Conservation (phyloP, 306 rosid genomes). For the Phaseolus lunatus region DNA sequence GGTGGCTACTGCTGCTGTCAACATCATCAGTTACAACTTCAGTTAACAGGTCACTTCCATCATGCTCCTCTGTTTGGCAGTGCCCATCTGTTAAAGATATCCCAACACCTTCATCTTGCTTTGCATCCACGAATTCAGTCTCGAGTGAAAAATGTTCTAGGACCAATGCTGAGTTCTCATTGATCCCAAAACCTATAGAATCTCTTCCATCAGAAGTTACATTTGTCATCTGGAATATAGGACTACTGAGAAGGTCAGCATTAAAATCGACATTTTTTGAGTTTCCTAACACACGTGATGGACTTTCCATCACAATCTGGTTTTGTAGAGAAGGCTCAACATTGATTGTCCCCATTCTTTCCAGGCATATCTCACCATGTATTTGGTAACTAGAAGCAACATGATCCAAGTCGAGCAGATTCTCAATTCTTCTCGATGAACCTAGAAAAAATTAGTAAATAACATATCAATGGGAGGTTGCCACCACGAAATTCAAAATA, state of each 20-base stretch:
- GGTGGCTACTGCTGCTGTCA: slow-evolving; percentile 59
- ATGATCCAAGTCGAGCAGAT: slow-evolving; percentile 77
- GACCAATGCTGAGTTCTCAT: slow-evolving; percentile 42
- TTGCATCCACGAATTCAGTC: slow-evolving; percentile 34
- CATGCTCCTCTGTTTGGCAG: slow-evolving; percentile 51
- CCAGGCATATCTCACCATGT: slow-evolving; percentile 58
- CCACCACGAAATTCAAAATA: slow-evolving; percentile 26
- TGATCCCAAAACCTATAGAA: slow-evolving; percentile 41
- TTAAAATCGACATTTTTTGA: slow-evolving; percentile 48
- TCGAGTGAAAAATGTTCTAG: slow-evolving; percentile 43
- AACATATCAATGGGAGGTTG: slow-evolving; percentile 11
- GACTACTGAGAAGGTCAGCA: slow-evolving; percentile 35
- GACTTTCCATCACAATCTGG: slow-evolving; percentile 46
- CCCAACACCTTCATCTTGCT: slow-evolving; percentile 49
- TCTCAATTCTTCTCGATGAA: slow-evolving; percentile 90
- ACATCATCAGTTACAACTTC: slow-evolving; percentile 64
- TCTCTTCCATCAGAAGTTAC: slow-evolving; percentile 37
- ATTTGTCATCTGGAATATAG: slow-evolving; percentile 43
- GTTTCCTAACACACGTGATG: slow-evolving; percentile 50
- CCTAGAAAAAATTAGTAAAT: slow-evolving; percentile 55
- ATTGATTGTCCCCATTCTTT: slow-evolving; percentile 56
- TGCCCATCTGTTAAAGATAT: slow-evolving; percentile 58
- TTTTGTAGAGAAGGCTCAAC: slow-evolving; percentile 53
- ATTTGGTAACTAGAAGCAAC: slow-evolving; percentile 58
- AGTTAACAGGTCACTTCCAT: slow-evolving; percentile 52